Evolutionary conservation across 2,329 filamentous ascomycete genomes (phyloP).

Genomic region (Colletotrichum lindemuthianum): DNA sequence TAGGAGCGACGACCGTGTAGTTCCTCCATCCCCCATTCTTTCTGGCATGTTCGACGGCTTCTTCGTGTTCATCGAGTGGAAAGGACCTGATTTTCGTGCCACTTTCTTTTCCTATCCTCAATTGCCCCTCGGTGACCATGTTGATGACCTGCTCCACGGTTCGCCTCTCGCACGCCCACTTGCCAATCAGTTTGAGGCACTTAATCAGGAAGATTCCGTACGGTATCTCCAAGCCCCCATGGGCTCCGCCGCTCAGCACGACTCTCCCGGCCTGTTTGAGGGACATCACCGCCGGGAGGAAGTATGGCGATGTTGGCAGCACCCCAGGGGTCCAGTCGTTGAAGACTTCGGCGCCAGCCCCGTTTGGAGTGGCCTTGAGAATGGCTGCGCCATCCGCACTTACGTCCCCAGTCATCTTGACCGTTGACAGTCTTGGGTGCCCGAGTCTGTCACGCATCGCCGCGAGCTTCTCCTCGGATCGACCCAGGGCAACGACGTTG

Average conservation of each 20-base stretch:
- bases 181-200: background rate
- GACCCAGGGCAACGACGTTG: constrained; percentile 61
- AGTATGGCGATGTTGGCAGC: background rate
- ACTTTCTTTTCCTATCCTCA: background rate
- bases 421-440: background rate
- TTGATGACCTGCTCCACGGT: background rate
- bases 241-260: background rate
- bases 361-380: background rate
- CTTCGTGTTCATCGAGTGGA: background rate
- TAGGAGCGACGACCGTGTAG: background rate
- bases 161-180: background rate
- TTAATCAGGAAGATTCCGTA: background rate
- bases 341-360: background rate
- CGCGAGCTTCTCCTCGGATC: constrained; percentile 48
- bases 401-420: background rate
- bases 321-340: background rate
- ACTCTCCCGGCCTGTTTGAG: background rate
- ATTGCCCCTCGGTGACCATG: background rate
- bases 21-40: background rate
- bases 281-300: background rate
- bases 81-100: background rate
- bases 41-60: background rate
- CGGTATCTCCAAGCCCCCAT: background rate
- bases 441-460: background rate
- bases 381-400: background rate